phyloP scores from a whole-genome alignment of 192 early-diverging fungal genomes.

The Spizellomyces punctatus region DNA sequence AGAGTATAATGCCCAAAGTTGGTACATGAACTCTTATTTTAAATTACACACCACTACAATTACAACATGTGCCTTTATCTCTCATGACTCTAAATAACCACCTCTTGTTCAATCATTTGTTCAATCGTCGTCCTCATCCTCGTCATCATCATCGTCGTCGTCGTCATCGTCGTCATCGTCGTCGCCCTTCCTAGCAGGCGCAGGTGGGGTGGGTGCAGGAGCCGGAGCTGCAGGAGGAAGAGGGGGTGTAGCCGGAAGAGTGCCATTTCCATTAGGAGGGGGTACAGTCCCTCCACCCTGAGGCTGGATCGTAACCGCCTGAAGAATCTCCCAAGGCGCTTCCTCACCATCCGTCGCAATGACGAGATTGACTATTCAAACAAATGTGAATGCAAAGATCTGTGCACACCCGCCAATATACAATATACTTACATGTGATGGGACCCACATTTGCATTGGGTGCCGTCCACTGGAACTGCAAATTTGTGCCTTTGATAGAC shows the following conservation, averaged over 20 bases:
- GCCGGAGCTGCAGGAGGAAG: background rate
- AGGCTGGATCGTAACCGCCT: conserved; percentile 12
- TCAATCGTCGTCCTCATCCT: background rate
- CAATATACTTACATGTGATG: background rate
- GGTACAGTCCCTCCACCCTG: conserved; percentile 2
- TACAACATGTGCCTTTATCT: too few species aligned
- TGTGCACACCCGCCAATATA: too few species aligned
- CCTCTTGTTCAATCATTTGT: background rate
- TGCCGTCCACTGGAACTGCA: conserved; percentile 27
- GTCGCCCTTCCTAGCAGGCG: background rate
- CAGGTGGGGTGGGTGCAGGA: background rate
- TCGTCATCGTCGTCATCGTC: background rate
- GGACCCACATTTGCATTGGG: conserved; percentile 7
- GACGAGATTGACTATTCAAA: conserved; percentile 4
- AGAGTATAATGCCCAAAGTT: too few species aligned
- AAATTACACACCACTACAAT: too few species aligned
- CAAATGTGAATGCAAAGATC: too few species aligned
- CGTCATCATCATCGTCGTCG: background rate
- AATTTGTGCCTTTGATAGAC: conserved; percentile 8
- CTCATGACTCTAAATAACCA: too few species aligned
- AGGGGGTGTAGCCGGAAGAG: background rate
- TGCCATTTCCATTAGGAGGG: conserved; percentile 1
- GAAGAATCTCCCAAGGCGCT: conserved; percentile 16
- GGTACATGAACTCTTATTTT: too few species aligned
- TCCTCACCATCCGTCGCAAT: conserved; percentile 5